Conservation (phyloP, 352 stramenopile species). For the Halophytophthora polymorphica region DNA sequence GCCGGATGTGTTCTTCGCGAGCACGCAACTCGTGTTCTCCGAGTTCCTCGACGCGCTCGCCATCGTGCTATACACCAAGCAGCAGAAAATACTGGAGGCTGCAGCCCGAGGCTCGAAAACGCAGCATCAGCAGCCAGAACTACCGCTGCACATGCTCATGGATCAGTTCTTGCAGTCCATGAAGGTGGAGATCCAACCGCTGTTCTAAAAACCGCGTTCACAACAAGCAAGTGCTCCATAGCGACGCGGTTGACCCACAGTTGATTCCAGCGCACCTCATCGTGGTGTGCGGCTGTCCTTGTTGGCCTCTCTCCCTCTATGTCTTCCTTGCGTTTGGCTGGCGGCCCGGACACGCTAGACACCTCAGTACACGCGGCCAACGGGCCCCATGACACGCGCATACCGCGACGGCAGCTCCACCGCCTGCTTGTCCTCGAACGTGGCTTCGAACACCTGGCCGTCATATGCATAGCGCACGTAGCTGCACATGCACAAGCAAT, state of each 20-base stretch:
- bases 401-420: constrained; percentile 72
- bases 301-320: constrained; percentile 5
- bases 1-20: constrained; percentile 53
- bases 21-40: constrained; percentile 46
- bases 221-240: constrained; percentile 7
- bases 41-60: constrained; percentile 58
- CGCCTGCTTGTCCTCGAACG: constrained; percentile 70
- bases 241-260: no score
- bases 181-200: constrained; percentile 15
- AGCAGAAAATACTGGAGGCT: constrained; percentile 13
- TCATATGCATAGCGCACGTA: constrained; percentile 79
- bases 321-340: neutral
- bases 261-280: constrained; percentile 8
- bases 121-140: constrained; percentile 6
- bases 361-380: constrained; percentile 59
- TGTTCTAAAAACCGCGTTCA: constrained; percentile 22
- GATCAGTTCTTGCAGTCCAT: constrained; percentile 46
- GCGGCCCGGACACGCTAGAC: neutral
- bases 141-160: constrained; percentile 39
- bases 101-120: constrained; percentile 6
- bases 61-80: constrained; percentile 43
- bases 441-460: constrained; percentile 74
- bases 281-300: no score
- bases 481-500: constrained; percentile 21
- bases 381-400: constrained; percentile 63